A percentile compares a stretch with the other conserved stretches of the same genome.
Evolutionary conservation across 768 basidiomycete species (phyloP).

Genomic region (Podaxis carcinomalis): DNA sequence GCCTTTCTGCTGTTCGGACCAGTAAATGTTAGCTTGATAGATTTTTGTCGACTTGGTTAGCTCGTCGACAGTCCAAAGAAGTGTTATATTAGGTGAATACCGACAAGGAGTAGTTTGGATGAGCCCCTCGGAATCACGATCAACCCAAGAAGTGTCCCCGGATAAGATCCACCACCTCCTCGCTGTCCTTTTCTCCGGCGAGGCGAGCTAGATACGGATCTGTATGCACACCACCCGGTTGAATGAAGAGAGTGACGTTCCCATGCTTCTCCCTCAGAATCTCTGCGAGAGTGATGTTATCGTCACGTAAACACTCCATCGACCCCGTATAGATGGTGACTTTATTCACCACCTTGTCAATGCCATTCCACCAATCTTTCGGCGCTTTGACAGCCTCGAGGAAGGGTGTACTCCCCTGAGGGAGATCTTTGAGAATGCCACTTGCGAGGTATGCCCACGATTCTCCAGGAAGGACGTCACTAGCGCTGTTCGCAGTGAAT

Average conservation of each 20-base stretch:
- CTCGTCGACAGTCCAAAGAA: too few species aligned
- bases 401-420: constrained; percentile 23
- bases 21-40: not conserved
- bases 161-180: constrained; percentile 17
- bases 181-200: constrained; percentile 13
- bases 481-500: constrained; percentile 7
- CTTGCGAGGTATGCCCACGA: constrained; percentile 12
- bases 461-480: not conserved
- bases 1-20: constrained; percentile 9
- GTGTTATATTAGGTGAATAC: too few species aligned
- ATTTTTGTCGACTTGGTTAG: not conserved
- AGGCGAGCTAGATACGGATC: constrained; percentile 28
- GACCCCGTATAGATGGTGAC: constrained; percentile 30
- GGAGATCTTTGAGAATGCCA: constrained; percentile 21
- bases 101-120: not conserved
- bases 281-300: constrained; percentile 20
- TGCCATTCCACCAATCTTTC: constrained; percentile 25
- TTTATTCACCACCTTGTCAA: constrained; percentile 22
- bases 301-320: constrained; percentile 28
- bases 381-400: constrained; percentile 27
- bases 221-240: constrained; percentile 28
- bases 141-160: not conserved
- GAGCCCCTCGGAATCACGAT: not conserved
- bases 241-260: constrained; percentile 20
- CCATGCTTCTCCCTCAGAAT: constrained; percentile 18